Percentiles rank a stretch among this genome's conserved stretches.
These are phyloP conservation scores for Trypanosoma mega DNA, from an alignment of 208 protist species.

Conservation along the genomic window DNA sequence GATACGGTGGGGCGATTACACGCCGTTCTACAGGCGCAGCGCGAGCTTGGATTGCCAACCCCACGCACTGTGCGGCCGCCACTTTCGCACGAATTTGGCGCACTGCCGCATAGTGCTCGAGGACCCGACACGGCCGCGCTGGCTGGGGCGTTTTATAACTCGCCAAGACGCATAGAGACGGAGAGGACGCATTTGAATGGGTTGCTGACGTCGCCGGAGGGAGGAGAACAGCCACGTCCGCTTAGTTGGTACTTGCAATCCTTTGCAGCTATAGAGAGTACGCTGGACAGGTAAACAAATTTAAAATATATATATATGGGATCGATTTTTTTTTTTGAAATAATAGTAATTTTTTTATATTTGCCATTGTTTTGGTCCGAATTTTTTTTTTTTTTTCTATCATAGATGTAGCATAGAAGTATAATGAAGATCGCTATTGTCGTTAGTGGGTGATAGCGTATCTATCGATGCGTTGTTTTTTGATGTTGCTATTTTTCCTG, in stretches of 20 bases:
- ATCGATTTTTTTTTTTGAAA: slow-evolving; percentile 18
- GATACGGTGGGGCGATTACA: slow-evolving; percentile 34
- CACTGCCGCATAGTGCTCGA: background rate
- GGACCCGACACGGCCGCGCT: background rate
- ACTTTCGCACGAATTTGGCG: slow-evolving; percentile 16
- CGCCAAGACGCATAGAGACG: slow-evolving; percentile 2
- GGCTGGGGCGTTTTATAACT: slow-evolving; percentile 8
- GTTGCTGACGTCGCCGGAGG: too few relatives aligned
- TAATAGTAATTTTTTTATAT: slow-evolving; percentile 1
- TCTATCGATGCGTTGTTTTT: slow-evolving; percentile 4
- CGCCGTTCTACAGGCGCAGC: slow-evolving; percentile 30
- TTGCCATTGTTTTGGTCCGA: slow-evolving; percentile 14
- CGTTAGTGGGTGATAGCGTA: background rate
- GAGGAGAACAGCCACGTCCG: slow-evolving; percentile 4
- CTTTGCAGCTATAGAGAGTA: slow-evolving; percentile 26
- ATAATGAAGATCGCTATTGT: background rate
- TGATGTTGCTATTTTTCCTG: background rate
- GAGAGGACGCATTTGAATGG: background rate
- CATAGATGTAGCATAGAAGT: background rate
- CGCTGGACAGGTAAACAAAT: too few relatives aligned
- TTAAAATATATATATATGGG: too few relatives aligned
- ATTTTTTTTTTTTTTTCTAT: slow-evolving; percentile 20
- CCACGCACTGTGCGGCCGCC: slow-evolving; percentile 7
- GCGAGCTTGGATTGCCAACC: slow-evolving; percentile 27
- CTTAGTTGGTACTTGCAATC: slow-evolving; percentile 33